Evolutionary conservation across 2,329 filamentous ascomycete genomes (phyloP), one percentile per base, ranked within the genome.

Genomic region (Mycosphaerella arachidis): DNA sequence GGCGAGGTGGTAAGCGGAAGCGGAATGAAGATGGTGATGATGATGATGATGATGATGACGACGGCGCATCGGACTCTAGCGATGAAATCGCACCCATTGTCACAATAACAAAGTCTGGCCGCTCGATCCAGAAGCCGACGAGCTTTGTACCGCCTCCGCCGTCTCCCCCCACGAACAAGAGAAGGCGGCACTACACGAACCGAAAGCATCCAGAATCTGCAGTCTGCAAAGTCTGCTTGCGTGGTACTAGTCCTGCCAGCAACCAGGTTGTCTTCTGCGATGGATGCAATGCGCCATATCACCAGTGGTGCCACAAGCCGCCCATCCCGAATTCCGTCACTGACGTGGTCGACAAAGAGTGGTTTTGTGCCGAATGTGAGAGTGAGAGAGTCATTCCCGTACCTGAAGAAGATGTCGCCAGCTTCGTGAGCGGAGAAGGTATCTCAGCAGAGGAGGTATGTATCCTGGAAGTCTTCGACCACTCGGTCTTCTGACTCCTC

Each of bases 211-310:
- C 74, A 62, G 84, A 86, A 69, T 79, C 84, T 62, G 81, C 81
- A 13, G 80, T 89, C 33, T 94, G 90, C 77, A 87, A 86, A 67
- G 82, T 84, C 64, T 95, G 91, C 75, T 82, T 86, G 56, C 81
- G 90, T 65, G 86, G 88, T 9, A 83, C 88, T 65, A 90, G 88
- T 68, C 87, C 88, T 3, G 73, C 79, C n/a, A 85, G 79, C 66
- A 94, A 94, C 75, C 84, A 87, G 75, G 92, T 95, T 71, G 90
- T 94, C 2, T 91, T 92, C 73, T 95, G 91, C 76, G 89, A 93
- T 74, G 86, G 86, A 16, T 95, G 91, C 77, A 90, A 91, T 71
- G 80, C 81, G 31, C 84, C 86, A 46, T 95, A 91, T 83, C 91
- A 95, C 74, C 89, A 92, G 72, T 84, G 85, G 68, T 95, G 91